Base-by-base conservation (phyloP, 2,329 filamentous ascomycete genomes). In the Nigrograna mackinnonii region DNA sequence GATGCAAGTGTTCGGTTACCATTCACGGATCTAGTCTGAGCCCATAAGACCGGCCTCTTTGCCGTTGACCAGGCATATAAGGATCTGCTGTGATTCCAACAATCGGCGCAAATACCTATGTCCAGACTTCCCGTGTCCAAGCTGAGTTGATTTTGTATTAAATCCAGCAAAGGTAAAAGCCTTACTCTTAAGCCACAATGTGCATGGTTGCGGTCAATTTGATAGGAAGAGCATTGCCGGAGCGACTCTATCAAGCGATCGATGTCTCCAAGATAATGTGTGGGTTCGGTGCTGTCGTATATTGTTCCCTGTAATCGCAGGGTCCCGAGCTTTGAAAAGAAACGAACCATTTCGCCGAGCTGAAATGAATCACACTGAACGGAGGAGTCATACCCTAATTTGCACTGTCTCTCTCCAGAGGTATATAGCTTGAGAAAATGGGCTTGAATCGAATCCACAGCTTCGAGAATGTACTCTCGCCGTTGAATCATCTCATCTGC, bases 331-430 rank as follows among this genome's bases (percentile, higher is more conserved):
- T 77, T 76, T 12, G 75, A 70, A 24, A 91, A 79, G 66, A 91
- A 91, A 52, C 83, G 83, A 49, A 89, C 69, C 76, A 88, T 88
- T 67, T 91, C 86, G 17, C 87, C 87, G 1, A 91, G 78, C 66
- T 91, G 87, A 58, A 86, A 91, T 2, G 83, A 84, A 68, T 91
- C 87, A 64, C 87, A 91, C 31, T 86, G 82, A 2, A 79, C 68
- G 47, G 83, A 87, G 2, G 82, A 84, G 57, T 89, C 86, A 65
- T 91, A 91, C 39, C 87, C 86, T 0, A 89, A 76, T 55, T 82
- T 83, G 66, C 87, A 91, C 61, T 90, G 87, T 19, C 74, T 66
- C 20, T 75, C 76, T n/a, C 83, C 80, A 7, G 85, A 86, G 1
- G 81, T 80, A 63, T 90, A 91, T 0, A 87, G 70, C 5, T 65